Evolutionary conservation across 768 basidiomycete species (phyloP), one percentile per base, ranked within the genome.

Genomic region (Trametes elegans): DNA sequence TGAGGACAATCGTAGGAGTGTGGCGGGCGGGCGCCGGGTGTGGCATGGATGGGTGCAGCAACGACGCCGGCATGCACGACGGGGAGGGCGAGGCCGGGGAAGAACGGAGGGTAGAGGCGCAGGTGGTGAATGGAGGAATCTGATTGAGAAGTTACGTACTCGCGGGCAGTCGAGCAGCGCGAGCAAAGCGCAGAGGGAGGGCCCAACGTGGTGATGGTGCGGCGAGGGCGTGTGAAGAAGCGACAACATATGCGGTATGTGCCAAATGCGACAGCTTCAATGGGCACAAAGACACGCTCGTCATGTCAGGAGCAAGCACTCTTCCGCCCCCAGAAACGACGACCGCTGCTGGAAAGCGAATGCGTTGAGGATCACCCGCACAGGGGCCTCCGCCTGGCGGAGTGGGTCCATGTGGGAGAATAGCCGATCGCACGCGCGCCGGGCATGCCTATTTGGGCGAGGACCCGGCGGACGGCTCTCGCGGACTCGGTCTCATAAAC

Each of bases 171-270:
- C 26, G 34, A n/a, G 48, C n/a, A 38, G 49, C 38, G 41, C 31
- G 41, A 42, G 49, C 19, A 28, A 16, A 51, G 29, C 19, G 49
- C 31, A 34, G 38, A 28, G 16, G 29, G 16, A 26, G 29, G 19
- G 46, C 46, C 35, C 46, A 57, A 57, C 56, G 56, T 57, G 56
- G 49, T 47, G 53, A 49, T 43, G 32, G 57, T 58, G 57, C 57
- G 57, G 57, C 46, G 28, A 16, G 40, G 38, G 36, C 55, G 55
- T 57, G 55, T 51, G 55, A 57, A 57, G 43, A 24, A 32, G 27
- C 29, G 26, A 21, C 5, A 27, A 34, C 14, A 41, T 55, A 34
- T 55, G 46, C 14, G 28, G 44, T 31, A 28, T 54, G 36, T 21
- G 29, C 38, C 36, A 5, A 11, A 38, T 39, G 19, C 38, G 28